These are phyloP conservation scores for Hanseniaspora singularis DNA, from an alignment of 805 yeast species.

Conservation along the genomic window DNA sequence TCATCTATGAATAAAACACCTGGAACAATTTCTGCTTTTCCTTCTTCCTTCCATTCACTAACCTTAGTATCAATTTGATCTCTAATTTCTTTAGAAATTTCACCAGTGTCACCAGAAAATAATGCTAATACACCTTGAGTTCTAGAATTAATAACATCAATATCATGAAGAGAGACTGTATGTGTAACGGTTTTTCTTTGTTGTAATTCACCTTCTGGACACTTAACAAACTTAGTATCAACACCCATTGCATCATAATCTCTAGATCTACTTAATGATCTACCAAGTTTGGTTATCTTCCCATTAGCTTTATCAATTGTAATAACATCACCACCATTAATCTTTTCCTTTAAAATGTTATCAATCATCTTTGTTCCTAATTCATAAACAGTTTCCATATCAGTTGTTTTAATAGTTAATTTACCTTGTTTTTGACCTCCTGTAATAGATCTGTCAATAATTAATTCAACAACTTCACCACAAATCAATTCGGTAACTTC, in stretches of 20 bases:
- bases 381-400: constrained; percentile 97
- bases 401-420: constrained; percentile 91
- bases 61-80: constrained; percentile 94
- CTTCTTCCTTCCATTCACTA: constrained; percentile 97
- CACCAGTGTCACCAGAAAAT: constrained; percentile 95
- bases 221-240: constrained; percentile 91
- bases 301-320: constrained; percentile 94
- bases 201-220: constrained; percentile 98
- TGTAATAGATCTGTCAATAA: constrained; percentile 81
- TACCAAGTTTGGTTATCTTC: constrained; percentile 83
- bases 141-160: constrained; percentile 93
- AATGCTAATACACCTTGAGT: constrained; percentile 95
- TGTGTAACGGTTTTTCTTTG: constrained; percentile 91
- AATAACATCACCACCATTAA: constrained; percentile 92
- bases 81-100: constrained; percentile 87
- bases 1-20: constrained; percentile 97
- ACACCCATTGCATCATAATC: constrained; percentile 99
- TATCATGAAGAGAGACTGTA: constrained; percentile 94
- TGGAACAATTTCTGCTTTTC: constrained; percentile 94
- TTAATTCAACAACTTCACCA: constrained; percentile 97
- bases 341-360: constrained; percentile 85
- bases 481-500: constrained; percentile 96
- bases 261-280: constrained; percentile 90
- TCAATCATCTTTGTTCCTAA: constrained; percentile 90
- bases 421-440: constrained; percentile 99